Evolutionary conservation across 2,329 filamentous ascomycete species (phyloP).

Genomic region (Hansfordia pulvinata): DNA sequence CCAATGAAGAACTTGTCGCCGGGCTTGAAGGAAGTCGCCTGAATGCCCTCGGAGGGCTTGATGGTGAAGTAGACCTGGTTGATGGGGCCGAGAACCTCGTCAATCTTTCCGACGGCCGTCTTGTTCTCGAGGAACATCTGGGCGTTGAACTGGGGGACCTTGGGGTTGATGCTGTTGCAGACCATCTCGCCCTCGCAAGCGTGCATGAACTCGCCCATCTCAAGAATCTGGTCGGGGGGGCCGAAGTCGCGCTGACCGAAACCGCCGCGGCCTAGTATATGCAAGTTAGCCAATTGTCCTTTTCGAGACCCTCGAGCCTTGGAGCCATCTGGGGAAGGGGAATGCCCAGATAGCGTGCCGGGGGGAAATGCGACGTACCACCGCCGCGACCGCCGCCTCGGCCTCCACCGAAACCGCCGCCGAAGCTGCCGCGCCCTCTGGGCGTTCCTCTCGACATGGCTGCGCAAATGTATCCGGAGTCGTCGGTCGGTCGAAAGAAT

Average conservation of each 20-base stretch:
- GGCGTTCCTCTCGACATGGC: slow-evolving; percentile 19
- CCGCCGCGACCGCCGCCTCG: slow-evolving; percentile 9
- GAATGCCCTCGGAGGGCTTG: slow-evolving; percentile 92
- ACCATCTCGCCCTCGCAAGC: slow-evolving; percentile 96
- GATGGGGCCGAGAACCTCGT: slow-evolving; percentile 93
- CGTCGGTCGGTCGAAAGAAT: no score
- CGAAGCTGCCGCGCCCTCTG: slow-evolving; percentile 15
- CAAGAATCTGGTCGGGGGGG: slow-evolving; percentile 25
- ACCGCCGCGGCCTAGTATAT: slow-evolving; percentile 16
- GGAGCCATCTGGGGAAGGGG: no score
- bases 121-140: slow-evolving; percentile 99
- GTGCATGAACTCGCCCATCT: slow-evolving; percentile 92
- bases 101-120: slow-evolving; percentile 86
- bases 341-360: no score
- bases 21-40: slow-evolving; percentile 84
- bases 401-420: slow-evolving; percentile 12
- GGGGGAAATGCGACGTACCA: slow-evolving; percentile 12
- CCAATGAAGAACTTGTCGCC: slow-evolving; percentile 97
- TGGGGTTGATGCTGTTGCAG: slow-evolving; percentile 87
- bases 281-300: background rate
- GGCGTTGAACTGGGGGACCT: slow-evolving; percentile 98
- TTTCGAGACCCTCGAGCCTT: no score
- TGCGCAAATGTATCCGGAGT: background rate
- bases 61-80: slow-evolving; percentile 98
- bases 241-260: slow-evolving; percentile 19